Evolutionary conservation across 176 grass and related monocot species (phyloP), one percentile per base, ranked within the genome.

Genomic region (Musa troglodytarum): DNA sequence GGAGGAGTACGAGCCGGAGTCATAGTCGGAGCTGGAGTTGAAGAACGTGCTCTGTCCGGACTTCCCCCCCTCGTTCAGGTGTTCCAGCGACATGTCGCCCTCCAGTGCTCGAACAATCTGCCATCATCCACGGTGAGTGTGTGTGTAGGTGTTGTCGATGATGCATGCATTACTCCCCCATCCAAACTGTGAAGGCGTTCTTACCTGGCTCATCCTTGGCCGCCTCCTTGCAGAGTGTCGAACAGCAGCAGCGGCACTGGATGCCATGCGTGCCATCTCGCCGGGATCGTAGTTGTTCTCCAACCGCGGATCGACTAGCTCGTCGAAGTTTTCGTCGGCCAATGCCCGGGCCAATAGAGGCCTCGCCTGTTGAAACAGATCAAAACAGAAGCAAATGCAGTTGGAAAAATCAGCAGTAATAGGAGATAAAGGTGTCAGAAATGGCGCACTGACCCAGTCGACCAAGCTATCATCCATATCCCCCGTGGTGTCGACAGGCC

Each of bases 61-160:
- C 76, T 86, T 94, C 54, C 86, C 78, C 50, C 95, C 88, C 64
- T 99, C 95, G 23, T 88, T 92, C 76, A 99, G 82, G 84, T 99
- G 90, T 54, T 99, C 95, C 56, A 94, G 82, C 56, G 82, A 91
- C 20, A 86, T 81, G 34, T 99, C 90, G 29, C 95, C 95, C 81
- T 99, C 95, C 76, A 99, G 81, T 10, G 95, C 90, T 3, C 95
- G 90, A 52, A 93, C 90, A 6, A 99, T 86, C 95, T 92, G 52
- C 62, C 21, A 3, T 10, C 20, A 12, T 49, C 11, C 17, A 22
- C 26, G 34, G 34, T 43, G 34, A 43, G 34, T 43, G 34, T 34
- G 29, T 4, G 29, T 34, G 26, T 29, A 2, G 0, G 1, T 2
- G 34, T 43, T 4, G 4, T 0, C 34, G 34, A 43, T 43, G 34